Evolutionary conservation across 2,329 filamentous ascomycete genomes (phyloP), one percentile per base, ranked within the genome.

Genomic region (Colletotrichum graminicola): DNA sequence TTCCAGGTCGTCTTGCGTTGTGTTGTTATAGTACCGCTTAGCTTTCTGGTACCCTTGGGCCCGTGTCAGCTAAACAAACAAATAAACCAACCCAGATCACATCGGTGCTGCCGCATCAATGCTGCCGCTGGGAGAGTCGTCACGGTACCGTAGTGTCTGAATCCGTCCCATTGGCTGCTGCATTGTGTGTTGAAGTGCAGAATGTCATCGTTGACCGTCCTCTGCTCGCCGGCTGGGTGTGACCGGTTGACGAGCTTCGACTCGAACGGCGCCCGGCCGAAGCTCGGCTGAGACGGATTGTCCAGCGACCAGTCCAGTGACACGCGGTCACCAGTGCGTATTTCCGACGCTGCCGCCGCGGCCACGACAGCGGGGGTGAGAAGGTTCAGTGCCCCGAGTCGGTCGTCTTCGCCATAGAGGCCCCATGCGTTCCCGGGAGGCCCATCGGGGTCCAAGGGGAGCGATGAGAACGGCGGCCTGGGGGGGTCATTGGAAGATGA

Each of bases 371-470:
- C 81, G 1, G 87, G 84, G 52, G 86, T 89, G 65, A 89, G 81
- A 2, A 88, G 80, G 76, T 89, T 89, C 1, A 90, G 80, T 75
- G 85, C 87, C 32, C 88, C 88, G 14, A 87, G 80, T 73, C 89
- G 79, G 70, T 89, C 87, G 3, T 80, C 67, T 6, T 80, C 75
- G 3, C 87, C 87, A 72, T 86, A 89, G 5, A 88, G 82, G 0
- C 86, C 86, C 88, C 88, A 90, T 7, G 88, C 85, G 67, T 89
- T 89, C 10, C 85, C 84, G 3, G 78, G 81, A 8, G 87, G 86
- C 0, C 86, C 86, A 67, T 81, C 77, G 57, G 84, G 84, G 67
- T 82, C 81, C 1, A 89, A 80, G 0, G 87, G 87, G 0, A 89
- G 83, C 3, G 82, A 69, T 12, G 61, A 72, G 61, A 72, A 72